phyloP scores from a whole-genome alignment of 495 filamentous ascomycete species.

The Xylaria nigripes region DNA sequence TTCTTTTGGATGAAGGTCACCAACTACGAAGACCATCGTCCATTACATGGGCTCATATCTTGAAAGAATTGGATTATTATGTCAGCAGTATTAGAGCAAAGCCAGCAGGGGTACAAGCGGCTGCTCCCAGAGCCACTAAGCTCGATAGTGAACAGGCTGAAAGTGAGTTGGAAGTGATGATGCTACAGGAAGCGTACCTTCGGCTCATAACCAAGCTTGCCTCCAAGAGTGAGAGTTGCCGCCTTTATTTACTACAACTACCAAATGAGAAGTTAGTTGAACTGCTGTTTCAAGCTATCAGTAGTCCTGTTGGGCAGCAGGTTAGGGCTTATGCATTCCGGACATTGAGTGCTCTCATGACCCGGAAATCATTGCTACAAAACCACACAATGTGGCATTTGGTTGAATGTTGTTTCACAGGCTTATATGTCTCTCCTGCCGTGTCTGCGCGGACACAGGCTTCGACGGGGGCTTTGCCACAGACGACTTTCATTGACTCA shows the following conservation, averaged over 20 bases:
- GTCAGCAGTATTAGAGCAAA: conserved; percentile 59
- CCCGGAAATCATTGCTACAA: conserved; percentile 49
- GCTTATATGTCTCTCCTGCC: conserved; percentile 34
- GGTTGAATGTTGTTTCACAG: conserved; percentile 65
- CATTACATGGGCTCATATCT: conserved; percentile 87
- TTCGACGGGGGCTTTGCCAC: conserved; percentile 13
- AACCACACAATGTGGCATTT: conserved; percentile 59
- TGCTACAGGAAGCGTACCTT: conserved; percentile 91
- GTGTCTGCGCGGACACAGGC: conserved; percentile 14
- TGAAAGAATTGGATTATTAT: conserved; percentile 76
- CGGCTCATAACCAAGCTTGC: conserved; percentile 75
- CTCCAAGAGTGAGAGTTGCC: conserved; percentile 55
- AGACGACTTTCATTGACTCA: conserved; percentile 42
- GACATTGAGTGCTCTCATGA: conserved; percentile 59
- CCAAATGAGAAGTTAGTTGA: conserved; percentile 53
- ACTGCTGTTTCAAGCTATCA: conserved; percentile 60
- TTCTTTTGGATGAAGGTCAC: conserved; percentile 78
- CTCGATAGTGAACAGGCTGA: conserved; percentile 45
- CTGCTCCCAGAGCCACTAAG: conserved; percentile 52
- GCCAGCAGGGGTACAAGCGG: conserved; percentile 44
- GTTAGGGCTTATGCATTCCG: conserved; percentile 71
- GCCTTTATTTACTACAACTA: conserved; percentile 61
- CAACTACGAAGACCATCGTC: conserved; percentile 68
- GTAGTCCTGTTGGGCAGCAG: conserved; percentile 57
- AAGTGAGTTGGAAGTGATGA: conserved; percentile 74